Evolutionary conservation across 257 asterid genomes (phyloP), one percentile per base, ranked within the genome.

Genomic region (Salvia hispanica): DNA sequence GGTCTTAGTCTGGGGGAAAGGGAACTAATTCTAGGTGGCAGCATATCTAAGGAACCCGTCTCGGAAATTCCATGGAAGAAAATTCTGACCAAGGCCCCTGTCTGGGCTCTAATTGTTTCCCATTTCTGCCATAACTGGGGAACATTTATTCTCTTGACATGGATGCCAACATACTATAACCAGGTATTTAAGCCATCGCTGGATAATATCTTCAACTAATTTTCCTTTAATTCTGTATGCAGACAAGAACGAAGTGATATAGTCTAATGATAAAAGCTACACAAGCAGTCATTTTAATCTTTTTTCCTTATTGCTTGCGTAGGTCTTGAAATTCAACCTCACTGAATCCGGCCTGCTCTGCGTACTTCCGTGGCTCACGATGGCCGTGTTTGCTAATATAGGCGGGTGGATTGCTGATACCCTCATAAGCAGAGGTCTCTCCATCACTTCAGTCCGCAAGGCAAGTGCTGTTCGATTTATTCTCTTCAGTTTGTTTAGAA

Each of bases 121-220:
- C 97, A 94, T 77, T 94, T 94, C 85, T 94, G 99, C 74, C 99
- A 91, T 74, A 94, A 94, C 62, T 94, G 99, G 99, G 99, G 97
- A 78, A 93, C 96, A 48, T 93, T 93, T 78, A 90, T 93, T 82
- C 95, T 90, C 36, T 81, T 94, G 74, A 94, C 99, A 16, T 94
- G 97, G 99, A 94, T 91, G 97, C 95, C 95, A 10, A 88, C 99
- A 28, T 90, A 90, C 82, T 93, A 93, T 62, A 90, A 87, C 82
- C 99, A 93, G 97, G 96, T 93, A 78, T 7, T 36, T 53, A 33
- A 60, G 52, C 67, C 14, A 14, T 53, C 9, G 36, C 21, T 9
- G 36, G 13, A 51, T 10, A 51, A 16, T 9, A 16, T 51, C 10
- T 51, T 16, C 33, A 3, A 9, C 3, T 21, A 9, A 53, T 21